Base-by-base conservation (phyloP, 176 grass and related monocot genomes). In the Calamus simplicifolius region DNA sequence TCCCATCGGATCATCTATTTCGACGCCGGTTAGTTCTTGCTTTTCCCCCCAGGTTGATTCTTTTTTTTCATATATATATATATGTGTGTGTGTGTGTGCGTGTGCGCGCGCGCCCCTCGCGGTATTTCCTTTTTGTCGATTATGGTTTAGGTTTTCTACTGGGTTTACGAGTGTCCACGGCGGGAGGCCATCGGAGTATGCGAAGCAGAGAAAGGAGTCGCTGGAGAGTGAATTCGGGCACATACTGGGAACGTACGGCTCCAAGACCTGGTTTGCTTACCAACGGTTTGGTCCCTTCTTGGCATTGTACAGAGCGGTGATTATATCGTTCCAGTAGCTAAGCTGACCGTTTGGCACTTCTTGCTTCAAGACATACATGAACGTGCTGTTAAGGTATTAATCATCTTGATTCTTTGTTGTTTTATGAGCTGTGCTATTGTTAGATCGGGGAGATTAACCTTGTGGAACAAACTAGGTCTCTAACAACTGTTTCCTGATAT, bases 151-250 rank as follows among this genome's bases (percentile, higher is more conserved):
- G 69, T 90, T 75, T 14, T 82, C 86, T 23, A 81, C 67, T 63
- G 80, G 77, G 57, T 96, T 82, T 55, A 66, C 92, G 57, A 96
- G 92, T 52, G 86, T 96, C 49, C 92, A 96, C 43, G 92, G 87
- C 0, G 92, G 82, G 61, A 87, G 87, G 31, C 83, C 78, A 1
- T 90, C 92, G 38, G 92, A 96, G 54, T 96, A 90, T 66, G 92
- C 92, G 26, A 96, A 90, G 74, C 82, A 76, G 50, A 86, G 92
- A 21, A 96, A 88, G 71, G 80, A 90, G 77, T 90, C 62, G 4
- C 75, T 96, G 55, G 92, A 96, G 77, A 75, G 55, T 2, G 71
- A 90, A 69, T 96, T 96, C 30, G 69, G 87, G 50, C 73, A 83
- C 67, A 96, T 90, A 23, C 56, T 96, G 51, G 87, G 92, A 29